Percentiles rank a stretch among this genome's conserved stretches.
Conservation (phyloP, 2,329 filamentous ascomycete genomes). For the Cercospora canescens region DNA sequence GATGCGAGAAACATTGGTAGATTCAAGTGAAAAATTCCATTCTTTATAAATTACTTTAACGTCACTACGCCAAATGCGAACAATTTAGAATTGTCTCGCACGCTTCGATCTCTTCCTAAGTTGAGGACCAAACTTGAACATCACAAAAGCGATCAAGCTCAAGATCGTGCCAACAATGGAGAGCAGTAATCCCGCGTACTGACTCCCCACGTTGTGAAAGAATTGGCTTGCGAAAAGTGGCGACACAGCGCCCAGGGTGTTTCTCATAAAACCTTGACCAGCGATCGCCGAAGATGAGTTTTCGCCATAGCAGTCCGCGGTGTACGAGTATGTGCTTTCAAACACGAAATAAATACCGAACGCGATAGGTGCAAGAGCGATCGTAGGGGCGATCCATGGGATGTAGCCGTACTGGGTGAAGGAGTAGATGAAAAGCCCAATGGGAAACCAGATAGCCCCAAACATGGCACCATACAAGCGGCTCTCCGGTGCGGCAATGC, state of each 20-base stretch:
- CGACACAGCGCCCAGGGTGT: conserved; percentile 54
- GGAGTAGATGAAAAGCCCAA: conserved; percentile 55
- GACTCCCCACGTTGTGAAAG: conserved; percentile 55
- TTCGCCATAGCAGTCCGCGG: conserved; percentile 55
- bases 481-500: conserved; percentile 45
- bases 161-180: conserved; percentile 48
- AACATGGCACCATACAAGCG: conserved; percentile 53
- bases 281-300: conserved; percentile 48
- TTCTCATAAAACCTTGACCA: conserved; percentile 55
- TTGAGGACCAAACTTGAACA: conserved; percentile 25
- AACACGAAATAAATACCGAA: conserved; percentile 57
- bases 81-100: conserved; percentile 20
- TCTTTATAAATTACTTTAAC: neutral
- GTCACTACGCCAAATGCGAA: neutral
- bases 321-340: conserved; percentile 51
- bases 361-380: conserved; percentile 52
- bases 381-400: conserved; percentile 51
- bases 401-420: conserved; percentile 55
- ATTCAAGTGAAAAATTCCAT: neutral
- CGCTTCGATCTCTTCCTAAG: conserved; percentile 22
- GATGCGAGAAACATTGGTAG: neutral
- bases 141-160: conserved; percentile 44
- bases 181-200: conserved; percentile 53
- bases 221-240: conserved; percentile 55
- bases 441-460: conserved; percentile 49